A percentile compares a stretch with the other conserved stretches of the same genome.
Conservation (phyloP, 176 grass and related monocot genomes). For the Melocanna baccifera region DNA sequence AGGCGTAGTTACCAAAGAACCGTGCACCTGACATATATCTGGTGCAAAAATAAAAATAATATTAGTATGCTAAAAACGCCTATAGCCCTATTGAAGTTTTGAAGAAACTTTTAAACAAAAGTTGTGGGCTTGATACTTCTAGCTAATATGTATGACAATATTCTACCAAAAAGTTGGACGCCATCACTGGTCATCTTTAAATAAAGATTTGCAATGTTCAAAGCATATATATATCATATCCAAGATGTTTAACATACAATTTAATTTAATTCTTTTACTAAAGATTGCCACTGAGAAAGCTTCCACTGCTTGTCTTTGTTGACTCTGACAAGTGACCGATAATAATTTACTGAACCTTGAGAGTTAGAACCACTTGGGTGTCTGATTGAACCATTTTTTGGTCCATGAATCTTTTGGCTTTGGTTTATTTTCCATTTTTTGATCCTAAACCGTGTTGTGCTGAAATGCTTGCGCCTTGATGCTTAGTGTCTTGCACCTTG, state of each 20-base stretch:
- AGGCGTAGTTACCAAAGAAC: neutral
- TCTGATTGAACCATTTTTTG: neutral
- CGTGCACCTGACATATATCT: constrained; percentile 19
- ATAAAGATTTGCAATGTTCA: neutral
- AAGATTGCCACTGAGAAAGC: neutral
- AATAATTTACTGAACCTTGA: neutral
- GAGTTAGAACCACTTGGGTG: neutral
- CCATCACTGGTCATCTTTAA: neutral
- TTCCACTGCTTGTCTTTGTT: neutral
- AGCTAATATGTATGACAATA: neutral
- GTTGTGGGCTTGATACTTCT: neutral
- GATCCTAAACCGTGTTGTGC: neutral
- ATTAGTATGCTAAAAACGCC: neutral
- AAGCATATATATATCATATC: constrained; percentile 6
- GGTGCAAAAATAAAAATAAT: neutral
- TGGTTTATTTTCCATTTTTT: neutral
- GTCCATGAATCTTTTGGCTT: neutral
- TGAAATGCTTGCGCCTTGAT: neutral
- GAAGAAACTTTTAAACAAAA: neutral
- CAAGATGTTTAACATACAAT: neutral
- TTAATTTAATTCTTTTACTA: constrained; percentile 22
- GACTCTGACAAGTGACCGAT: neutral
- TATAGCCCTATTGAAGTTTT: neutral
- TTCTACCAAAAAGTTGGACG: neutral
- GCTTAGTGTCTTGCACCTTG: neutral